Base-by-base conservation (phyloP, 306 rosid species). In the Castanopsis chinensis region DNA sequence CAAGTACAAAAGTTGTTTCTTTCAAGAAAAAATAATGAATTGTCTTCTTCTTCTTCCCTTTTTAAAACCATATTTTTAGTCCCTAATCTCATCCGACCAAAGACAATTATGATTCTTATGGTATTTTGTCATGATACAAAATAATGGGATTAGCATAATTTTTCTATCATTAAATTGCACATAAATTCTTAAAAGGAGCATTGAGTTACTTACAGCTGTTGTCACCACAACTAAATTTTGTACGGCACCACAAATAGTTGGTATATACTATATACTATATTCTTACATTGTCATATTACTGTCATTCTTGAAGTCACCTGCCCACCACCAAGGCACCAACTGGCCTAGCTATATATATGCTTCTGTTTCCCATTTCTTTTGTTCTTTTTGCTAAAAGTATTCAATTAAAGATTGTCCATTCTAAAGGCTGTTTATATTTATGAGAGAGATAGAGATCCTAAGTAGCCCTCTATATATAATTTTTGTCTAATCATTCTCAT, bases 71-170 rank as follows among this genome's bases (percentile, higher is more conserved):
- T 13, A 49, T 10, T 3, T 49, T 49, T 49, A 49, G 53, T 49
- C 53, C 17, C 17, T 49, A 49, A 49, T 49, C 15, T 49, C 53
- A 80, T 80, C 57, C 41, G 51, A 77, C 59, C 76, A 67, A 67
- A 80, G 60, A 55, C 61, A 68, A n/a, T 7, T 30, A 71, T 35
- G 76, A 51, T 74, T 74, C 25, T 33, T 49, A 5, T 37, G 0
- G 49, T 21, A 7, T 6, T 6, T 15, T 17, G n/a, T 10, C 17
- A 7, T 76, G 12, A 20, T 59, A 4, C n/a, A 6, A 69, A 35
- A 23, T 49, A 68, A 28, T 45, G 75, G 65, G 23, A 57, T 79
- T 75, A 32, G 58, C 37, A 12, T 71, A 75, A 27, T 53, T 70
- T 73, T 56, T 57, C 58, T 76, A 9, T 45, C 23, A 20, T 13